These are phyloP conservation scores for Skeletonema menzelii DNA, from an alignment of 108 stramenopile genomes.

Conservation along the genomic window DNA sequence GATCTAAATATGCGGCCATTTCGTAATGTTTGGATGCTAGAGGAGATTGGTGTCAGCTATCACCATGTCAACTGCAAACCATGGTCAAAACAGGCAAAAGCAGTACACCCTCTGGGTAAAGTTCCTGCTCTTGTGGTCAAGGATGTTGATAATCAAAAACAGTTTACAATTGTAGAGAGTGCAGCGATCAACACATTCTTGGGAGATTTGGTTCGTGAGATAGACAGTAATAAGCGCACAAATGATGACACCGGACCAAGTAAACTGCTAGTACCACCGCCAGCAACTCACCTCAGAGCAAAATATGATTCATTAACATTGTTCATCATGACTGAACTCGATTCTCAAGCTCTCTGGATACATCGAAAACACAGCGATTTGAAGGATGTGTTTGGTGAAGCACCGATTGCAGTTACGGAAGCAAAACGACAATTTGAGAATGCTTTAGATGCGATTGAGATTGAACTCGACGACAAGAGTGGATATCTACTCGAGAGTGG, in stretches of 20 bases:
- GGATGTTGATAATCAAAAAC: neutral
- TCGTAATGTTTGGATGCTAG: conserved; percentile 86
- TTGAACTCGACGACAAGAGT: conserved; percentile 40
- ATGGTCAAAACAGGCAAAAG: conserved; percentile 33
- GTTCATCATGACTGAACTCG: conserved; percentile 65
- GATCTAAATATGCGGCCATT: conserved; percentile 65
- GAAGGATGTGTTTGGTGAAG: conserved; percentile 54
- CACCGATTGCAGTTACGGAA: conserved; percentile 64
- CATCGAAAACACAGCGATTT: conserved; percentile 70
- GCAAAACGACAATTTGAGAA: conserved; percentile 62
- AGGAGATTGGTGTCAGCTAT: conserved; percentile 63
- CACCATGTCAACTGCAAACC: conserved; percentile 43
- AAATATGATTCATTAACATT: conserved; percentile 66
- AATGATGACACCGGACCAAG: neutral
- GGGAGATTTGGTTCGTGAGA: conserved; percentile 56
- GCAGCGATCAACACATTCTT: conserved; percentile 79
- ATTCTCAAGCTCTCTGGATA: conserved; percentile 78
- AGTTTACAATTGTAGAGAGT: conserved; percentile 65
- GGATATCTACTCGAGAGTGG: conserved; percentile 52
- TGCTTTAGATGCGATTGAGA: conserved; percentile 28
- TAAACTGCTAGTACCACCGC: conserved; percentile 54
- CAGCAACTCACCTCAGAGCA: conserved; percentile 60
- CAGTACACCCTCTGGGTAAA: conserved; percentile 69
- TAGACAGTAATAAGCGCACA: neutral
- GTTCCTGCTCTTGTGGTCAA: conserved; percentile 66